Base-by-base conservation (phyloP, 23 red algal species). In the Gracilaria vermiculophylla region DNA sequence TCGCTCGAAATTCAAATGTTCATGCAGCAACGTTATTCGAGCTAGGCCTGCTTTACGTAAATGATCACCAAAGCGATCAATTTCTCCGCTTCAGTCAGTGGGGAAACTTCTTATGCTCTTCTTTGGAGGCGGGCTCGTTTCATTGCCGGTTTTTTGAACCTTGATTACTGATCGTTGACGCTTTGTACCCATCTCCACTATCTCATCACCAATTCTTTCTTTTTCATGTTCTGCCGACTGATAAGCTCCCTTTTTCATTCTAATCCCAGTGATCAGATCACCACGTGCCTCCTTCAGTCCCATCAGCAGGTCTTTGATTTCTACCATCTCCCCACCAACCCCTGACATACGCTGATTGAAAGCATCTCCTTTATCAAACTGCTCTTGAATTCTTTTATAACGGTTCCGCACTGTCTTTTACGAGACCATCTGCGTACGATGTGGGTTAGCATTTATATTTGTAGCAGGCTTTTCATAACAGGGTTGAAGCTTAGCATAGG, bases 1-100 rank as follows among this genome's bases (percentile, higher is more conserved):
- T 6, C 0, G 69, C 11, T 85, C 80, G 42, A 85, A 85, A 17
- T 67, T 39, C 57, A 85, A 45, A 23, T 2, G 2, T 32, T 69
- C 29, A 15, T 7, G 27, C 35, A 69, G 17, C 9, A 70, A 36
- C 7, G 36, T 39, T 21, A 85, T 34, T 23, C 80, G 28, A 1
- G 56, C 80, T 21, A 85, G 24, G 37, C 69, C 61, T 0, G 61
- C 36, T 24, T 72, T 21, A 27, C 16, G 5, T 29, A 60, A 19
- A 21, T 6, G 5, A 60, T 21, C 7, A 5, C n/a, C 19, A 60
- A 60, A 29, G 5, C n/a, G 8, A 12, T 60, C 7, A 6, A 60
- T 6, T 19, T 29, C 55, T 60, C 25, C 55, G n/a, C n/a, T 19
- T 7, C 7, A 21, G n/a, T 19, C 16, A 4, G 6, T 60, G 5